Base-by-base conservation (phyloP, 768 basidiomycete genomes). In the Daedaleopsis sinensis region DNA sequence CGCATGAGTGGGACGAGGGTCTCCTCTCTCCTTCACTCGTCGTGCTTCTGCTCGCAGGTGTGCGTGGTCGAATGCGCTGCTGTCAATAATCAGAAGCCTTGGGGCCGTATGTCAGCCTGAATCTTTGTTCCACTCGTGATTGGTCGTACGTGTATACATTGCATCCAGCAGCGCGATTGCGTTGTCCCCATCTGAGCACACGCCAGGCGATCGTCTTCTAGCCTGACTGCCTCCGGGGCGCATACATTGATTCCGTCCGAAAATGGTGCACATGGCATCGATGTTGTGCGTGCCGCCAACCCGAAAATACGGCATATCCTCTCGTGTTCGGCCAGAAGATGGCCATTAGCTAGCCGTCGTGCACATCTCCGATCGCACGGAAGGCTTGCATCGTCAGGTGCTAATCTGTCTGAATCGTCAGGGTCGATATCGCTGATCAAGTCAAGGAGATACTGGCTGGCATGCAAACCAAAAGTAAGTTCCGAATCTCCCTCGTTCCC, bases 401-500 rank as follows among this genome's bases (percentile, higher is more conserved):
- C 47, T 49, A 49, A 49, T 49, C 47, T 49, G 24, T 49, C 21
- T 11, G 13, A 54, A 60, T 65, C 66, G 61, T 49, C 59, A 96
- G 95, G 96, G 93, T 97, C 57, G 96, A 98, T 77, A 79, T 89
- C 59, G 88, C 94, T 35, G 94, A 96, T 73, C 88, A 93, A 75
- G 93, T 98, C 47, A 86, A 95, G 69, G 85, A 87, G 59, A 82
- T 93, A 56, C 82, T 98, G 24, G 79, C 78, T 11, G 80, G 80
- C 57, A 84, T 86, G 13, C 84, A 86, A 55, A 76, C 82, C 53
- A 96, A 96, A 82, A 92, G 96, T 97, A 74, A 71, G 88, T 78
- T 35, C 42, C n/a, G 44, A 32, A 8, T 43, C 2, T 21, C 13
- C 42, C 24, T 56, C 55, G 32, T 35, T 44, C 13, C n/a, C 27